Conservation (phyloP, 352 stramenopile genomes). For the Pythium sukuiense region DNA sequence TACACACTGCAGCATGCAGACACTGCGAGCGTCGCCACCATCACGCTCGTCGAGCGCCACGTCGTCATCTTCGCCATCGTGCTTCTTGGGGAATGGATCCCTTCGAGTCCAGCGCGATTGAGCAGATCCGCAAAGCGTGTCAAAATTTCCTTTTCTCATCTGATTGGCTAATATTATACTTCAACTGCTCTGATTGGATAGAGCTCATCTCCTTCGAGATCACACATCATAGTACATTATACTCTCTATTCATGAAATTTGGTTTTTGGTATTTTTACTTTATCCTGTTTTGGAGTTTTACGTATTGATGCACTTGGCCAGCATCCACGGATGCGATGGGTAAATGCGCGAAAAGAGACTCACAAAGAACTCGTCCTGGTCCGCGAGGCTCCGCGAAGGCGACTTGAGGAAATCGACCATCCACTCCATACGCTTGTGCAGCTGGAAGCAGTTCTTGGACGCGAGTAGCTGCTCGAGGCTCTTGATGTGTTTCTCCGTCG, state of each 20-base stretch:
- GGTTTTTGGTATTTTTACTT: background rate
- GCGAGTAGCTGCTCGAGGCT: slow-evolving; percentile 70
- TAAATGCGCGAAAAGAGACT: slow-evolving; percentile 85
- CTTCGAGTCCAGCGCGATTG: background rate
- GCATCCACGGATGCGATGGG: slow-evolving; percentile 72
- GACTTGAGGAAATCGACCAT: slow-evolving; percentile 69
- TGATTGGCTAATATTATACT: slow-evolving; percentile 8
- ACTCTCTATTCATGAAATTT: background rate
- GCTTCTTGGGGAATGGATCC: background rate
- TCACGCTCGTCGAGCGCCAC: background rate
- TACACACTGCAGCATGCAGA: background rate
- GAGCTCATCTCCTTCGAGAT: background rate
- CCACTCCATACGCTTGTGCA: slow-evolving; percentile 72
- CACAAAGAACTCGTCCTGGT: slow-evolving; percentile 87
- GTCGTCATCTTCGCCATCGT: slow-evolving; percentile 7
- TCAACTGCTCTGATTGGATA: slow-evolving; percentile 6
- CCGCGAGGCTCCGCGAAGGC: slow-evolving; percentile 65
- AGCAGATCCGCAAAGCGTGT: slow-evolving; percentile 9
- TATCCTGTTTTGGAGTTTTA: background rate
- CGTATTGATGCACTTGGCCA: slow-evolving; percentile 58
- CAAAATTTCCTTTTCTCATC: background rate
- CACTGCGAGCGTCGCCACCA: background rate
- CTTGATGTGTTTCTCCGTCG: slow-evolving; percentile 74
- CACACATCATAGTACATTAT: background rate
- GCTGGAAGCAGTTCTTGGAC: slow-evolving; percentile 76